These are phyloP conservation scores for Penicillium goetzii DNA, from an alignment of 495 filamentous ascomycete genomes.

Conservation along the genomic window DNA sequence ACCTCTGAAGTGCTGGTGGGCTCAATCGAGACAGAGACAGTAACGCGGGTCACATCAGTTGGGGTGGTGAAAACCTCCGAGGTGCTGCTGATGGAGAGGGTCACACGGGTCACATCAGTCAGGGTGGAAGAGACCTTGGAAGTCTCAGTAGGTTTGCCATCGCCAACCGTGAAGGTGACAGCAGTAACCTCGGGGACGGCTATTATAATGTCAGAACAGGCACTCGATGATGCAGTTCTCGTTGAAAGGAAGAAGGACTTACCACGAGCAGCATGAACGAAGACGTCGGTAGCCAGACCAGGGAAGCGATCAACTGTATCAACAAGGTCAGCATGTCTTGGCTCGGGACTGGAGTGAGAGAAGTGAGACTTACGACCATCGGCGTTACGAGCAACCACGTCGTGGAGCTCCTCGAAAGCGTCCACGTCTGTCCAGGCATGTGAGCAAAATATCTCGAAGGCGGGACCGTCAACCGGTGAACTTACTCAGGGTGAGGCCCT, in stretches of 20 bases:
- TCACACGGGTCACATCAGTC: background rate
- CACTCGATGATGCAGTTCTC: background rate
- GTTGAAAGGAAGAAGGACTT: background rate
- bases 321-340: slow-evolving; percentile 3
- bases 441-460: background rate
- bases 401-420: background rate
- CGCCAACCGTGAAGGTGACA: background rate
- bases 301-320: background rate
- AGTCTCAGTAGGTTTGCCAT: slow-evolving; percentile 1
- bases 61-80: too few species aligned
- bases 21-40: background rate
- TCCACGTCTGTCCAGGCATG: slow-evolving; percentile 11
- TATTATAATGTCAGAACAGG: background rate
- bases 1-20: background rate
- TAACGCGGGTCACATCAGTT: background rate
- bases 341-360: background rate
- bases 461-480: background rate
- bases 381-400: background rate
- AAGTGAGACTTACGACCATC: background rate
- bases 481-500: background rate
- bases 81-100: too few species aligned
- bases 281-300: background rate
- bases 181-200: background rate
- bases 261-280: background rate
- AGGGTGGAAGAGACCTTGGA: background rate